A percentile compares a stretch with the other conserved stretches of the same genome.
phyloP scores from a whole-genome alignment of 306 rosid species.

The Trifolium repens region DNA sequence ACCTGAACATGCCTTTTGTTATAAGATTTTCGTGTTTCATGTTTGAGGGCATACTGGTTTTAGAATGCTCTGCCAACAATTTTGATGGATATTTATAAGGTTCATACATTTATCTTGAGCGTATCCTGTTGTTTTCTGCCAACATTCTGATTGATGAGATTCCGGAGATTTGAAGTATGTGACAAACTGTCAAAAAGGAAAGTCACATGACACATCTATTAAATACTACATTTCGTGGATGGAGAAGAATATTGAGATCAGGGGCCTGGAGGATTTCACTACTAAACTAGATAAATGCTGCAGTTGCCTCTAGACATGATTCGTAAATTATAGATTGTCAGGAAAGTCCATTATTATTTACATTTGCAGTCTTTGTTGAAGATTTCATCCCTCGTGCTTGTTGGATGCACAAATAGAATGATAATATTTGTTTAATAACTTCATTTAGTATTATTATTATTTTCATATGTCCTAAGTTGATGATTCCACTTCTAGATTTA shows the following conservation, averaged over 20 bases:
- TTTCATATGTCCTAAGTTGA: background rate
- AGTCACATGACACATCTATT: background rate
- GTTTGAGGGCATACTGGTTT: background rate
- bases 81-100: background rate
- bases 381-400: slow-evolving; percentile 2
- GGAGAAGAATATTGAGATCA: slow-evolving; percentile 14
- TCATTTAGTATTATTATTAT: slow-evolving; percentile 12
- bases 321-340: slow-evolving; percentile 16
- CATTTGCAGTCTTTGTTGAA: slow-evolving; percentile 9
- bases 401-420: slow-evolving; percentile 27
- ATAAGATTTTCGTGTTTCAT: slow-evolving; percentile 1
- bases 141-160: background rate
- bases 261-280: slow-evolving; percentile 18
- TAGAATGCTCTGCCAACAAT: background rate
- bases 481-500: slow-evolving; percentile 22
- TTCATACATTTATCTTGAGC: background rate
- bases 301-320: slow-evolving; percentile 3
- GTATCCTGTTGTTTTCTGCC: background rate
- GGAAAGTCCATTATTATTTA: background rate
- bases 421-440: background rate
- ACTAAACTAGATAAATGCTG: slow-evolving; percentile 24
- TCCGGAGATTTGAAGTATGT: slow-evolving; percentile 13
- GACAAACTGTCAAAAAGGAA: background rate
- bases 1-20: background rate
- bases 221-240: slow-evolving; percentile 4